Evolutionary conservation across 148 eudicot genomes (phyloP), one percentile per base, ranked within the genome.

Genomic region (Persicaria maculosa): DNA sequence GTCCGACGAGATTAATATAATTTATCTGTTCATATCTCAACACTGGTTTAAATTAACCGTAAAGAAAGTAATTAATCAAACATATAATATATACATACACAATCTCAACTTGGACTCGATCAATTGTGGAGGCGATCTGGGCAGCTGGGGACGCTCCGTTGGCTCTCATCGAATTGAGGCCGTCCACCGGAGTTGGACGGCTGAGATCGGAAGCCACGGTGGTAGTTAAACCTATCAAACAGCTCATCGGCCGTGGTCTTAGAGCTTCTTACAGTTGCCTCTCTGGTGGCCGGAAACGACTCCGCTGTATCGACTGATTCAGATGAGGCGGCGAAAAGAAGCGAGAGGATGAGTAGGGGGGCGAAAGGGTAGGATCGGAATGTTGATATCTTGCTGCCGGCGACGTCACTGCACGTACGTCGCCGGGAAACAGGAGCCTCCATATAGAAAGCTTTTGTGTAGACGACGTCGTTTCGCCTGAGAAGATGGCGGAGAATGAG

Each of bases 61-160:
- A 31, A 31, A 31, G 40, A 2, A 31, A 31, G 40, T 31, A 31
- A 31, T 31, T 31, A 31, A 31, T 31, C 40, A 31, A 31, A 31
- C 40, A 31, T 22, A 22, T 22, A 11, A 53, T 15, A 11, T 53
- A 53, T 11, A 53, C 14, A 2, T 53, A 2, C 17, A 16, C 6
- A 7, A 1, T 16, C 20, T 6, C 3, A 48, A 48, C 14, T 9
- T 14, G 12, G 57, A 7, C 25, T 22, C 25, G 36, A 0, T 20
- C 20, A 65, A 16, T 65, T 65, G 70, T 65, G 70, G 70, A 65
- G 70, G 43, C 16, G 45, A 43, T 65, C 70, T 40, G 70, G 70
- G 70, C 47, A 12, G 70, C 70, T 65, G n/a, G 70, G 70, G 7
- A 65, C 70, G 15, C 31, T 40, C 19, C 70, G 46, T 12, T 65